Conservation (phyloP, 2,329 filamentous ascomycete genomes). For the Canariomyces notabilis region DNA sequence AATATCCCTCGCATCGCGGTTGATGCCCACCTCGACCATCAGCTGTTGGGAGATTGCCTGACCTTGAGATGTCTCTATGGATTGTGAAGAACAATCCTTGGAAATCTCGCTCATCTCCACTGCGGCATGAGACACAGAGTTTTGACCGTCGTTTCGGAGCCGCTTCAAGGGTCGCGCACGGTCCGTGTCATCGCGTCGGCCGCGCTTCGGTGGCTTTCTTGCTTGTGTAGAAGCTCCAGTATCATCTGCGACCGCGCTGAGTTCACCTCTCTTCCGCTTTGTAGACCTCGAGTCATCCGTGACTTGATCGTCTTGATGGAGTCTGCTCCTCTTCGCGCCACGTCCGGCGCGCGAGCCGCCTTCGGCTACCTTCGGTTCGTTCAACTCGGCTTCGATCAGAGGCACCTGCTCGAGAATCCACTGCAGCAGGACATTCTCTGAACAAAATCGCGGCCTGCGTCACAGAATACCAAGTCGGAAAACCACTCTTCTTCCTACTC, state of each 20-base stretch:
- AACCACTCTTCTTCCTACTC: too few relatives aligned
- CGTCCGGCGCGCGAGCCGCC: not conserved
- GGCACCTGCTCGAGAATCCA: constrained; percentile 9
- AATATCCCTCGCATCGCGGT: not conserved
- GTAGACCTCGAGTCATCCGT: not conserved
- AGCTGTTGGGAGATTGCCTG: not conserved
- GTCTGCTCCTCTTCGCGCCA: not conserved
- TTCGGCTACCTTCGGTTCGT: not conserved
- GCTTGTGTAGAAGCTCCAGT: not conserved
- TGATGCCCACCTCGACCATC: not conserved
- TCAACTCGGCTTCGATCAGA: constrained; percentile 5
- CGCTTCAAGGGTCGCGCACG: not conserved
- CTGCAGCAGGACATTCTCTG: constrained; percentile 4
- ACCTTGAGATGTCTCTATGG: not conserved
- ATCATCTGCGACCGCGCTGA: not conserved
- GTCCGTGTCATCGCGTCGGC: not conserved
- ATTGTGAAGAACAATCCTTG: not conserved
- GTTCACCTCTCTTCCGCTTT: constrained; percentile 5
- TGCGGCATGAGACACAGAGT: not conserved
- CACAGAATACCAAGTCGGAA: too few relatives aligned
- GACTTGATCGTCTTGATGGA: not conserved
- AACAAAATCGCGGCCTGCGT: too few relatives aligned
- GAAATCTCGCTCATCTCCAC: not conserved
- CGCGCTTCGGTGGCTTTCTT: constrained; percentile 2
- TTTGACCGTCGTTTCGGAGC: not conserved